These are phyloP conservation scores for Pseudopyricularia cyperi DNA, from an alignment of 2,329 filamentous ascomycete species.

Conservation along the genomic window DNA sequence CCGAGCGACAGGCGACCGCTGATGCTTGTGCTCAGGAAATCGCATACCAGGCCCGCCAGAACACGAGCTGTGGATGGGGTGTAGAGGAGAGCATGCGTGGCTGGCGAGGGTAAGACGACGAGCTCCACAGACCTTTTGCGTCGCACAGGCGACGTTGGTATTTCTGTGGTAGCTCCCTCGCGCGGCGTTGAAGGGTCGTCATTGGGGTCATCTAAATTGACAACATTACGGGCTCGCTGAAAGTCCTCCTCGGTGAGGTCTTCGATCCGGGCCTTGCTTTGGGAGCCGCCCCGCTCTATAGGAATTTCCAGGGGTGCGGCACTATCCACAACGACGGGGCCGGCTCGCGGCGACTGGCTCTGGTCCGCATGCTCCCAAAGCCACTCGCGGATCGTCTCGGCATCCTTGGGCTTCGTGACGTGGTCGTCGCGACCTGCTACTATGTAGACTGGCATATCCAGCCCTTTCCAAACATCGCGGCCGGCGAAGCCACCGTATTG, in stretches of 20 bases:
- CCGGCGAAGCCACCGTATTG: conserved; percentile 55
- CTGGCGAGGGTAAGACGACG: conserved; percentile 59
- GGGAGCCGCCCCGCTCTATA: neutral
- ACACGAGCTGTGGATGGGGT: conserved; percentile 62
- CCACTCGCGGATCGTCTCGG: conserved; percentile 18
- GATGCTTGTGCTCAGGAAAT: conserved; percentile 64
- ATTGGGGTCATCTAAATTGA: conserved; percentile 12
- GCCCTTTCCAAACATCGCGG: conserved; percentile 54
- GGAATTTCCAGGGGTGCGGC: conserved; percentile 1
- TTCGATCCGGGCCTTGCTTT: neutral
- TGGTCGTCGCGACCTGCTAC: conserved; percentile 66
- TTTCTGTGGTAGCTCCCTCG: conserved; percentile 19
- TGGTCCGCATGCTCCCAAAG: neutral
- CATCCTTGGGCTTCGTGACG: conserved; percentile 38
- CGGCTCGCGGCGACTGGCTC: neutral
- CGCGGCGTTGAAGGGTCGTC: conserved; percentile 33
- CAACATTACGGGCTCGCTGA: conserved; percentile 5
- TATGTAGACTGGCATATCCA: conserved; percentile 64
- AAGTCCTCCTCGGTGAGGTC: conserved; percentile 18
- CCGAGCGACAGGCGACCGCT: conserved; percentile 68
- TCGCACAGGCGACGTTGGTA: conserved; percentile 33
- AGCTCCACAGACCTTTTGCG: conserved; percentile 49
- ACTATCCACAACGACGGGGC: neutral
- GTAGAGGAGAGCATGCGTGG: conserved; percentile 76
- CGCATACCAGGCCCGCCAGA: conserved; percentile 68